A percentile compares a stretch with the other conserved stretches of the same genome.
These are phyloP conservation scores for Biancaea sappan DNA, from an alignment of 306 rosid species.

Conservation along the genomic window DNA sequence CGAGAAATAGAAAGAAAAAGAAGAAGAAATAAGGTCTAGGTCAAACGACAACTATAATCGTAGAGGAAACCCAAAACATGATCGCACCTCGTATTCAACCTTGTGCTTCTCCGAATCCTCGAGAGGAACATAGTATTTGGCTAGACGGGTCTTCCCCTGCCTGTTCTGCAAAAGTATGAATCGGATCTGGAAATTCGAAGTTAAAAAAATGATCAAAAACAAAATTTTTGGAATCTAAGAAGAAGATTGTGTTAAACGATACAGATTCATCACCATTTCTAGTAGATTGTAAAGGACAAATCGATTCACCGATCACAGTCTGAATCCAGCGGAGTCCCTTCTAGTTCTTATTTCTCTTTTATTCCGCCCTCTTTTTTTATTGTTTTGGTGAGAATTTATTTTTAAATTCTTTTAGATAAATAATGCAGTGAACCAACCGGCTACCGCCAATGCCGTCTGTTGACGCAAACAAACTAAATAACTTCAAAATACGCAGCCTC, in stretches of 20 bases:
- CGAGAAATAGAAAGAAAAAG: neutral
- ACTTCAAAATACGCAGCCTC: too few relatives aligned
- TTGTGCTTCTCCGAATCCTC: constrained; percentile 89
- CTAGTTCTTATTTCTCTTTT: neutral
- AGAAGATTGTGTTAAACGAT: neutral
- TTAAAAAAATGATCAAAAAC: constrained; percentile 10
- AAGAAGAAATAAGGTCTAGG: neutral
- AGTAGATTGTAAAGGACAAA: neutral
- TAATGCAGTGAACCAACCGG: neutral
- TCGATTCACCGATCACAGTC: neutral
- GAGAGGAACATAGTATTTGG: constrained; percentile 76
- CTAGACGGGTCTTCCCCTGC: constrained; percentile 76
- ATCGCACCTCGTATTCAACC: constrained; percentile 94
- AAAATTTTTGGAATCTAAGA: neutral
- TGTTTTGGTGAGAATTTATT: neutral
- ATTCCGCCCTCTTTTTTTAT: neutral
- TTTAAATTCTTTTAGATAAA: neutral
- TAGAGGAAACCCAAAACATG: neutral
- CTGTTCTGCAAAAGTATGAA: constrained; percentile 92
- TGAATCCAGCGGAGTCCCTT: neutral
- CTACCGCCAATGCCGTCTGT: neutral
- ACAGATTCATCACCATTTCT: constrained; percentile 37
- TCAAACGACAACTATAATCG: neutral
- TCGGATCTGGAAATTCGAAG: constrained; percentile 78
- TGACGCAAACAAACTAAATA: neutral